Percentiles rank a stretch among this genome's conserved stretches.
phyloP scores from a whole-genome alignment of 2,329 filamentous ascomycete species.

The Iodosphaeria phyllophila region DNA sequence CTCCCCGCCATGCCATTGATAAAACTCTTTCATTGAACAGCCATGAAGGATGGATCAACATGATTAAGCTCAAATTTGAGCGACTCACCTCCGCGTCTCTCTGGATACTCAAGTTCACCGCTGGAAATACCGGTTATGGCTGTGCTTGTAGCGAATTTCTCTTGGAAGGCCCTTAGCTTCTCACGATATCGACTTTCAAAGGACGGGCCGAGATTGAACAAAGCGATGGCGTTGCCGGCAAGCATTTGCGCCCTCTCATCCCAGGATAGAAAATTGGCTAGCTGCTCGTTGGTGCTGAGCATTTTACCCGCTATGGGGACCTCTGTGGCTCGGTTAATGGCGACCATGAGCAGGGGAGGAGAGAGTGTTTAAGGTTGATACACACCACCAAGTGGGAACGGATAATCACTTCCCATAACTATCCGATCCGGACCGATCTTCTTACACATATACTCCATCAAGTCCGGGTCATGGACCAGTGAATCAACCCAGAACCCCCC shows the following conservation, averaged over 20 bases:
- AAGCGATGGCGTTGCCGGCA: constrained; percentile 14
- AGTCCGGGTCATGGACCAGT: constrained; percentile 15
- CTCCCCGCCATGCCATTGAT: too few species aligned
- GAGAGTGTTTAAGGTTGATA: neutral
- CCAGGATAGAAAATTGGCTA: constrained; percentile 13
- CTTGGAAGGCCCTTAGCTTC: constrained; percentile 7
- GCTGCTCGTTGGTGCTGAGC: constrained; percentile 10
- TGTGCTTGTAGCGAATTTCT: too few species aligned
- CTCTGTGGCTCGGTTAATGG: constrained; percentile 4
- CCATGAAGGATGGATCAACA: too few species aligned
- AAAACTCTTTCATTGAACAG: too few species aligned
- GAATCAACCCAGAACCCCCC: constrained; percentile 16
- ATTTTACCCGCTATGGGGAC: constrained; percentile 16
- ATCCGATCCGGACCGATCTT: constrained; percentile 14
- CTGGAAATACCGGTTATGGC: too few species aligned
- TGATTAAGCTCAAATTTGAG: too few species aligned
- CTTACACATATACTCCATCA: constrained; percentile 14
- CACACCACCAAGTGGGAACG: constrained; percentile 14
- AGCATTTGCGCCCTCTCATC: constrained; percentile 13
- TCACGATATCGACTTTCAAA: constrained; percentile 10
- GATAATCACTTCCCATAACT: constrained; percentile 17
- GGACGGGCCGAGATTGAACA: constrained; percentile 10
- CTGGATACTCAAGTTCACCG: too few species aligned
- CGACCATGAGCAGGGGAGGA: neutral
- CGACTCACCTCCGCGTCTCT: too few species aligned